These are phyloP conservation scores for Neonectria sp. DNA, from an alignment of 2,329 filamentous ascomycete genomes.

Conservation along the genomic window DNA sequence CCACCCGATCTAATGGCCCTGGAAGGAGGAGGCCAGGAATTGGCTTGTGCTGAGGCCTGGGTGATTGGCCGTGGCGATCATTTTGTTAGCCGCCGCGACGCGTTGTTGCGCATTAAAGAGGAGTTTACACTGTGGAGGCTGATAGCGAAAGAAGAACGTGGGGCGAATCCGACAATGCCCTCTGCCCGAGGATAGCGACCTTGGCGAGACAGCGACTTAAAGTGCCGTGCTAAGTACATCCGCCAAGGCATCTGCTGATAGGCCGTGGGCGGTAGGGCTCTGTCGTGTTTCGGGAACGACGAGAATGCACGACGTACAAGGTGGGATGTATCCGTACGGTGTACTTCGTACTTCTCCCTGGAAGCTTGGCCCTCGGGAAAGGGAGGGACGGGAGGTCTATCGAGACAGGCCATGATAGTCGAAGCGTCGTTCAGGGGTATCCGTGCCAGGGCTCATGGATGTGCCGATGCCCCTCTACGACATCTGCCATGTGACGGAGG, in stretches of 20 bases:
- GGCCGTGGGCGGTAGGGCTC: slow-evolving; percentile 7
- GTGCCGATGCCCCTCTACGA: neutral
- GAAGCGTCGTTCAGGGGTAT: slow-evolving; percentile 30
- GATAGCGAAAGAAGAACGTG: neutral
- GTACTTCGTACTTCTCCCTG: neutral
- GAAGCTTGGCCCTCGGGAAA: slow-evolving; percentile 3
- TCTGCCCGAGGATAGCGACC: slow-evolving; percentile 11
- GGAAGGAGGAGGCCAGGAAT: slow-evolving; percentile 2
- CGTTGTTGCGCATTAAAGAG: slow-evolving; percentile 14
- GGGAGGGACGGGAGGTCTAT: slow-evolving; percentile 19
- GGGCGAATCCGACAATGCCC: slow-evolving; percentile 16
- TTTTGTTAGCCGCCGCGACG: slow-evolving; percentile 13
- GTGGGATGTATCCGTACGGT: neutral
- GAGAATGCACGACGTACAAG: slow-evolving; percentile 3
- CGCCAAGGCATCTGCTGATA: slow-evolving; percentile 12
- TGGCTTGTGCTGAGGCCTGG: slow-evolving; percentile 18
- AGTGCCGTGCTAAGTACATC: slow-evolving; percentile 11
- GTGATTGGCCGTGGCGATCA: slow-evolving; percentile 16
- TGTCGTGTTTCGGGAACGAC: slow-evolving; percentile 20
- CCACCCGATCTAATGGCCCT: slow-evolving; percentile 18
- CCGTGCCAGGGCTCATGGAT: slow-evolving; percentile 22
- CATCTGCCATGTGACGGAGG: slow-evolving; percentile 8
- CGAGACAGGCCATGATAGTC: slow-evolving; percentile 25
- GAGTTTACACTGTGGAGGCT: slow-evolving; percentile 23
- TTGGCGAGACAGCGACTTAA: slow-evolving; percentile 3